Evolutionary conservation across 2,329 filamentous ascomycete species (phyloP).

Genomic region (Monosporascus sp.): DNA sequence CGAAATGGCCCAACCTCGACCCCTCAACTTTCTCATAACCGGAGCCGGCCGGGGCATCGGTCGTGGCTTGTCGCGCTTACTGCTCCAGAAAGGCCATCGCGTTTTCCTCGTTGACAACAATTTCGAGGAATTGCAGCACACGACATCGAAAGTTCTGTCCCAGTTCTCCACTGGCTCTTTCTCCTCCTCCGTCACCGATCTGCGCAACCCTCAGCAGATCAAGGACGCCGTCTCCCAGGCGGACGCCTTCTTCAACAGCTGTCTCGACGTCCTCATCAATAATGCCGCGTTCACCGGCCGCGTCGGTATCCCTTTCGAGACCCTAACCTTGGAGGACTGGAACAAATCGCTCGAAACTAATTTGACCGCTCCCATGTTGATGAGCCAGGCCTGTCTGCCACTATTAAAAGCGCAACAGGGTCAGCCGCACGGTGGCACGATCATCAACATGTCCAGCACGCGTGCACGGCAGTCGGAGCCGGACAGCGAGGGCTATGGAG

Average conservation of each 20-base stretch:
- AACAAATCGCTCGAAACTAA: constrained; percentile 30
- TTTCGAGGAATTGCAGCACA: constrained; percentile 30
- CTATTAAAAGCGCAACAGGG: constrained; percentile 14
- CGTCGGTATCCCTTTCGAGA: constrained; percentile 23
- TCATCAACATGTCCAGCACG: constrained; percentile 45
- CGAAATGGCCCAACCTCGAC: background rate
- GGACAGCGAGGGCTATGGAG: constrained; percentile 43
- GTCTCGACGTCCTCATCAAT: constrained; percentile 36
- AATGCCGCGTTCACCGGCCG: constrained; percentile 34
- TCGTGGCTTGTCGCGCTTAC: constrained; percentile 28
- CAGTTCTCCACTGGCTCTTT: constrained; percentile 26
- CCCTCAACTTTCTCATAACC: constrained; percentile 28
- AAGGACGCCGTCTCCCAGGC: constrained; percentile 22
- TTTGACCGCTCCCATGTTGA: constrained; percentile 29
- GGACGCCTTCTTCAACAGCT: constrained; percentile 25
- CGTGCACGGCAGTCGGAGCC: constrained; percentile 42
- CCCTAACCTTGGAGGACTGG: constrained; percentile 28
- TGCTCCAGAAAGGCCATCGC: constrained; percentile 31
- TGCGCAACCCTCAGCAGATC: constrained; percentile 16
- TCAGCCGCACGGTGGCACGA: constrained; percentile 15
- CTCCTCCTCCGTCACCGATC: background rate
- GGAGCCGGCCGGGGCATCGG: constrained; percentile 32
- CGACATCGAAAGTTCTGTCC: constrained; percentile 21
- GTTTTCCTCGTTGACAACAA: constrained; percentile 35
- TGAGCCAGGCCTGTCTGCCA: constrained; percentile 22